phyloP scores from a whole-genome alignment of 352 stramenopile genomes.

The Phytophthora rubi region DNA sequence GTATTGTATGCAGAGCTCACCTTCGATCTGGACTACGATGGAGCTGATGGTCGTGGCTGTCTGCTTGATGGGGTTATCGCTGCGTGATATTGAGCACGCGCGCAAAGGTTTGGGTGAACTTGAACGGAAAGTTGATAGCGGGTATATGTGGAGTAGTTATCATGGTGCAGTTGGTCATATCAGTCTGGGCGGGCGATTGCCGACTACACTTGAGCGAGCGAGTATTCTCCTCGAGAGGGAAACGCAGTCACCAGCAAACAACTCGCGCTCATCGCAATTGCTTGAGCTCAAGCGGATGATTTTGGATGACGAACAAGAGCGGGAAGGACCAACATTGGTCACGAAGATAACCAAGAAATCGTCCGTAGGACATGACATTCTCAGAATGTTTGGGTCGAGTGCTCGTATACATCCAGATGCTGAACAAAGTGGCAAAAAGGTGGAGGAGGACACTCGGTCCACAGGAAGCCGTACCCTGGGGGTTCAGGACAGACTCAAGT shows the following conservation, averaged over 20 bases:
- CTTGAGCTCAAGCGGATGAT: neutral
- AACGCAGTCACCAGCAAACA: neutral
- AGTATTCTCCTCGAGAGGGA: conserved; percentile 3
- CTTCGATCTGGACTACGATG: neutral
- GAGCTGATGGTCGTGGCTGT: neutral
- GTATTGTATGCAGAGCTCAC: conserved; percentile 4
- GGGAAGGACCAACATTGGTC: neutral
- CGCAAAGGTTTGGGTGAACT: neutral
- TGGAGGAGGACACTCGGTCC: neutral
- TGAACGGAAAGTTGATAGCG: neutral
- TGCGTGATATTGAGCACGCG: neutral
- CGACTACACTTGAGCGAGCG: neutral
- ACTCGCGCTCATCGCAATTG: neutral
- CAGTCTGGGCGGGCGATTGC: neutral
- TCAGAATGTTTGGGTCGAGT: neutral
- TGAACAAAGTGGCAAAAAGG: neutral
- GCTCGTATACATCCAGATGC: neutral
- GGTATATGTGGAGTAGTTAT: neutral
- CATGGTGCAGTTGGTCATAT: neutral
- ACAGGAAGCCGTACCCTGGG: neutral
- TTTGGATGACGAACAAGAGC: neutral
- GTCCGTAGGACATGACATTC: neutral
- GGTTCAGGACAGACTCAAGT: neutral
- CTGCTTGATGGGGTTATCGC: neutral
- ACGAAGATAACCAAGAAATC: neutral